Evolutionary conservation across 2,329 filamentous ascomycete species (phyloP), one percentile per base, ranked within the genome.

Genomic region (Blumeriella jaapii): DNA sequence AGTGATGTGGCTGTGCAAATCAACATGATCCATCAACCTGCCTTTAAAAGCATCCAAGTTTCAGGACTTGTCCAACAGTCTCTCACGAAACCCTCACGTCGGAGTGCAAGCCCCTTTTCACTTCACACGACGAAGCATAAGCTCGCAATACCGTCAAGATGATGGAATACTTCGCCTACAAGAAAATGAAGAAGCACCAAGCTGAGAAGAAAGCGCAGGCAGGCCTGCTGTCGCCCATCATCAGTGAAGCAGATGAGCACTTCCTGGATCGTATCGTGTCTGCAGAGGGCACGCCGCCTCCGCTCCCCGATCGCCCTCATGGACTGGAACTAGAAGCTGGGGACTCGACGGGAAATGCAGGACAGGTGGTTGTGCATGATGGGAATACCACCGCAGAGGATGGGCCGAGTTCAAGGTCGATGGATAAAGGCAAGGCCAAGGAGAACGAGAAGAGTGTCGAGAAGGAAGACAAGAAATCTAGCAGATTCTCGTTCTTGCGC

Each of bases 161-260:
- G 75, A 52, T 78, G 42, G 72, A 78, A 55, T 78, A 73, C 55
- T 69, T 78, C 46, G 59, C 64, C 22, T 70, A 68, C 60, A 77
- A 71, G 54, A 78, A 76, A 55, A 60, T 66, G 51, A 78, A 76
- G 60, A 74, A 77, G 57, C 59, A 69, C 53, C 65, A 62, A 48
- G 65, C 61, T 2, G 63, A 72, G 39, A 69, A 72, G 48, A 58
- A 54, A 6, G 37, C 34, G 3, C 31, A 38, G 14, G 34, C 10
- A 8, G 16, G 9, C 24, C 17, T 25, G 25, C 27, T 26, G 15
- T 28, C 28, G 17, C 39, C 30, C 18, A 58, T 78, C 18, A 62
- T 78, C 28, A 61, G 67, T 40, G 59, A 60, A 27, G 69, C 71
- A 24, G 72, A 78, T 53, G 69, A 76, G 55, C 55, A 59, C 12